These are phyloP conservation scores for Kokia cookei DNA, from an alignment of 441 rosid species.

Conservation along the genomic window DNA sequence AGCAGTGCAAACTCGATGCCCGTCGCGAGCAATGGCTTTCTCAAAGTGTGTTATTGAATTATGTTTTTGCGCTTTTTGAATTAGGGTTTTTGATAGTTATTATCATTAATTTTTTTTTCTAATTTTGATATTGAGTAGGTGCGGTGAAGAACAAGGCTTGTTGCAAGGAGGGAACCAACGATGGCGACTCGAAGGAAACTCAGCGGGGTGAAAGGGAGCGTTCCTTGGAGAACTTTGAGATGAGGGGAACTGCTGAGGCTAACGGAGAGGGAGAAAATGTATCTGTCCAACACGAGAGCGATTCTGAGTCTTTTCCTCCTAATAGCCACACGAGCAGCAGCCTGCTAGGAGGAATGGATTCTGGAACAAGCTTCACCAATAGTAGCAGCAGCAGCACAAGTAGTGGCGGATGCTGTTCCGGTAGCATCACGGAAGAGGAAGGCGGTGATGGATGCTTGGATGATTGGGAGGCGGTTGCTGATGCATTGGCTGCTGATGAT, in stretches of 20 bases:
- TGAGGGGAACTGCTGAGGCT: constrained; percentile 9
- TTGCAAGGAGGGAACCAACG: constrained; percentile 33
- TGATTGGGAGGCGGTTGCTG: constrained; percentile 98
- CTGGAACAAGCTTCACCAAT: constrained; percentile 36
- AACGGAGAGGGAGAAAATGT: constrained; percentile 29
- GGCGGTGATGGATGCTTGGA: constrained; percentile 72
- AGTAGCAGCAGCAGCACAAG: constrained; percentile 28
- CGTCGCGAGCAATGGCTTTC: constrained; percentile 99
- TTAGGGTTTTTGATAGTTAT: background rate
- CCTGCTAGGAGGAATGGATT: constrained; percentile 27
- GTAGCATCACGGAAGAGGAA: constrained; percentile 72
- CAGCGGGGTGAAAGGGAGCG: constrained; percentile 24
- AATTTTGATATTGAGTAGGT: constrained; percentile 26
- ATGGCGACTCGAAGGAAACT: constrained; percentile 12
- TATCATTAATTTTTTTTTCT: background rate
- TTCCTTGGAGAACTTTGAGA: constrained; percentile 36
- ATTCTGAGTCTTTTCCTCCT: constrained; percentile 45
- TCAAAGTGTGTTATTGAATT: constrained; percentile 41
- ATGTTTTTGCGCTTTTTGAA: background rate
- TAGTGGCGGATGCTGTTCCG: constrained; percentile 77
- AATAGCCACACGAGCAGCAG: constrained; percentile 52
- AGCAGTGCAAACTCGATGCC: constrained; percentile 88
- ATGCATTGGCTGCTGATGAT: constrained; percentile 78
- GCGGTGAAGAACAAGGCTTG: constrained; percentile 46
- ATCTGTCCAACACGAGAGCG: constrained; percentile 45